A percentile compares a stretch with the other conserved stretches of the same genome.
phyloP scores from a whole-genome alignment of 768 basidiomycete genomes.

The Termitomyces sp. region DNA sequence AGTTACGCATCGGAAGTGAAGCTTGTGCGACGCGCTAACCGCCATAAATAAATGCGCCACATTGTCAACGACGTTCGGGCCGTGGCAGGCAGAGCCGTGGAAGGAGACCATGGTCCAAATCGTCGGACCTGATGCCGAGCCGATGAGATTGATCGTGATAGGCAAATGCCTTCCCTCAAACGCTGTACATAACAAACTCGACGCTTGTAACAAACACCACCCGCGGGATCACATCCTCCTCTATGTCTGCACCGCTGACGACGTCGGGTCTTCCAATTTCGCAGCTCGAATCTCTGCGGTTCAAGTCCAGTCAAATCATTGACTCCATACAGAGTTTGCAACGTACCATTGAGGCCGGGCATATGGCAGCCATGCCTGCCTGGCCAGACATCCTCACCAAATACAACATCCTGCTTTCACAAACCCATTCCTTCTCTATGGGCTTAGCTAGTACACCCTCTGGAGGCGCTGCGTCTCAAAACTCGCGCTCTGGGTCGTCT shows the following conservation, averaged over 20 bases:
- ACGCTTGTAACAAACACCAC: too few relatives aligned
- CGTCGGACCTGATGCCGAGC: background rate
- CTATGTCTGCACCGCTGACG: conserved; percentile 7
- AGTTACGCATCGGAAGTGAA: too few relatives aligned
- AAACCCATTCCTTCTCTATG: conserved; percentile 74
- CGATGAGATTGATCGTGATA: background rate
- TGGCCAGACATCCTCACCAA: conserved; percentile 88
- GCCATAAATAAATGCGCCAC: too few relatives aligned
- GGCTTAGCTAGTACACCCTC: conserved; percentile 28
- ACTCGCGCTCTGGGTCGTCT: conserved; percentile 14
- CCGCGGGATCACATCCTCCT: background rate
- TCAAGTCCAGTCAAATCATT: conserved; percentile 76
- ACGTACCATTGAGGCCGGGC: conserved; percentile 57
- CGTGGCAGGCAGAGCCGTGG: too few relatives aligned
- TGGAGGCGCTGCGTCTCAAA: background rate
- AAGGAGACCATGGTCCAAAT: too few relatives aligned
- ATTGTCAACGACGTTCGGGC: too few relatives aligned
- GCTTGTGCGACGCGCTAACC: too few relatives aligned
- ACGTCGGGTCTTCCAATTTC: conserved; percentile 36
- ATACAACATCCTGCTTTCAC: conserved; percentile 81
- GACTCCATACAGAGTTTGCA: conserved; percentile 70
- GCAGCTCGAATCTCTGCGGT: conserved; percentile 73
- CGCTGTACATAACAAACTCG: too few relatives aligned
- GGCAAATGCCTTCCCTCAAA: too few relatives aligned
- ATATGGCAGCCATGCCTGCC: conserved; percentile 60